A percentile compares a stretch with the other conserved stretches of the same genome.
Conservation (phyloP, 2,329 filamentous ascomycete species). For the Diaporthe sp. region DNA sequence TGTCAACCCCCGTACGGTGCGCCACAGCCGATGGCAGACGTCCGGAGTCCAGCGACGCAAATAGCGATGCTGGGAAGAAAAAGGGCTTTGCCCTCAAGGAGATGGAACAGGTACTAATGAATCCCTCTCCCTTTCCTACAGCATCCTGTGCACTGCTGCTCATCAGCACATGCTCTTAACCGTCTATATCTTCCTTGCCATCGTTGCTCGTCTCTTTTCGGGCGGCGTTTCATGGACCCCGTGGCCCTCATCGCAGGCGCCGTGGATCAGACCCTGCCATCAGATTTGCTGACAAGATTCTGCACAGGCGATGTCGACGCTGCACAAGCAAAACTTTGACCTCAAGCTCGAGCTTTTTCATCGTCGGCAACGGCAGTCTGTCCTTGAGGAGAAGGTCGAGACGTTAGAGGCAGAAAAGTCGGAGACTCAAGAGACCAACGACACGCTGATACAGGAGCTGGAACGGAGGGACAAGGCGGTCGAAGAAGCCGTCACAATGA, state of each 20-base stretch:
- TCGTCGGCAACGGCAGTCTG: slow-evolving; percentile 73
- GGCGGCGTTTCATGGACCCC: neutral
- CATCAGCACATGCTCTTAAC: no score
- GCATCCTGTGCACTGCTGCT: neutral
- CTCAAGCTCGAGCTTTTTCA: slow-evolving; percentile 81
- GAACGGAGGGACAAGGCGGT: slow-evolving; percentile 79
- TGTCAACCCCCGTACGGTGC: slow-evolving; percentile 56
- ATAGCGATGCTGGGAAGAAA: slow-evolving; percentile 57
- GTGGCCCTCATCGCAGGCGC: no score
- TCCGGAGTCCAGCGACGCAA: slow-evolving; percentile 58
- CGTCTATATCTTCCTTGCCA: neutral
- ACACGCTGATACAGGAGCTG: slow-evolving; percentile 67
- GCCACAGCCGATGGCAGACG: slow-evolving; percentile 52
- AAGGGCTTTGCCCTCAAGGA: slow-evolving; percentile 75
- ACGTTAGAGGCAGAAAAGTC: slow-evolving; percentile 66
- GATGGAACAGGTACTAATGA: slow-evolving; percentile 70
- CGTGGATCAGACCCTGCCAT: no score
- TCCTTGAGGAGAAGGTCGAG: slow-evolving; percentile 70
- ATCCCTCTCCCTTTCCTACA: neutral
- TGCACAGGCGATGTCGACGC: slow-evolving; percentile 71
- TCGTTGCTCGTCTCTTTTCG: neutral
- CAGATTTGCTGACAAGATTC: slow-evolving; percentile 14
- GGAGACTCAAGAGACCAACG: slow-evolving; percentile 70
- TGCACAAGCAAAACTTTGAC: slow-evolving; percentile 84
- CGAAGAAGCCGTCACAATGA: slow-evolving; percentile 78